Evolutionary conservation across 192 early-diverging fungal genomes (phyloP), one percentile per base, ranked within the genome.

Genomic region (Coemansia sp.): DNA sequence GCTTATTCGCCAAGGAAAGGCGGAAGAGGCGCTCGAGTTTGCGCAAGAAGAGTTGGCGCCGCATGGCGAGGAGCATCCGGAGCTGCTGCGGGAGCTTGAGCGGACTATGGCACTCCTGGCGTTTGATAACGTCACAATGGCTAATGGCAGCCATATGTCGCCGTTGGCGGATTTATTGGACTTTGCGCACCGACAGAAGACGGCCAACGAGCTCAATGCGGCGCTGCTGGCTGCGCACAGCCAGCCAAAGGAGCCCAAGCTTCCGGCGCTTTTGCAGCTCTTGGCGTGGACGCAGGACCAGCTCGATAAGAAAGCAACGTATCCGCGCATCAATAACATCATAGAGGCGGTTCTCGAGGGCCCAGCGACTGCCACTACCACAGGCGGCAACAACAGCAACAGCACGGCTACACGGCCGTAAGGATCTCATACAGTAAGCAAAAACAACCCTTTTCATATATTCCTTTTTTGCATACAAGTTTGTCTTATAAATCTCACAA

Each of bases 1-100:
- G 68, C 85, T 91, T 23, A 99, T 99, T 64, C 86, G 95, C 7
- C 71, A 84, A 48, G 95, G 95, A 6, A 71, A 86, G 46, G 84
- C 93, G 21, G 77, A 75, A 34, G 94, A 93, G 52, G 97, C 96
- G 0, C 79, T 99, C 20, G 89, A 91, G 68, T 99, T 98, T 86
- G 97, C 97, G 7, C 93, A 94, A 67, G 96, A 97, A 40, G 96
- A 98, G 74, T 82, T 99, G 75, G 96, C 96, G 15, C 93, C 96
- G n/a, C 87, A 93, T 29, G 97, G 96, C 5, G 96, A 98, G 77
- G 94, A 98, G 70, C 93, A 77, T 80, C 94, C 96, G 8, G 97
- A 98, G 75, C 92, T 99, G 80, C 70, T 99, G 39, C 84, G 90
- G 28, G 97, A 99, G 70, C 77, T 99, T 40, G 97, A 99, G 66